Evolutionary conservation across 2,329 filamentous ascomycete genomes (phyloP).

Genomic region (Alternaria triticina): DNA sequence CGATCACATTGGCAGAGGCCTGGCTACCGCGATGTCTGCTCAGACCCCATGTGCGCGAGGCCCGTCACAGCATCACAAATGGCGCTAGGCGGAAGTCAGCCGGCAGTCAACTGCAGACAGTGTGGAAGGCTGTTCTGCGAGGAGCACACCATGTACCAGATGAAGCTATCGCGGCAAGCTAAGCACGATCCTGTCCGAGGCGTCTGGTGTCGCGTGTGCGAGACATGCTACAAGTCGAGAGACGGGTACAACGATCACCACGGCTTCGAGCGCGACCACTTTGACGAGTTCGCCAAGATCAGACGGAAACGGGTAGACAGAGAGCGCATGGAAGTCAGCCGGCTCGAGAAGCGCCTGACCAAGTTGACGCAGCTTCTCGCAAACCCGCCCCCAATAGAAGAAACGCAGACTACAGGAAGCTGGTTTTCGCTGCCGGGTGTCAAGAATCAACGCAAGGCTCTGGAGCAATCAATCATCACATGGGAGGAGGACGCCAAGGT

Average conservation of each 20-base stretch:
- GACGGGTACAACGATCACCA: constrained; percentile 93
- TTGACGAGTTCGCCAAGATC: constrained; percentile 70
- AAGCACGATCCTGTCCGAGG: constrained; percentile 88
- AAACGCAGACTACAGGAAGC: constrained; percentile 56
- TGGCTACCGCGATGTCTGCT: constrained; percentile 77
- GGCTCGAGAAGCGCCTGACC: constrained; percentile 89
- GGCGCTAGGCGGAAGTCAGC: constrained; percentile 77
- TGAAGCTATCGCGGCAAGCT: constrained; percentile 91
- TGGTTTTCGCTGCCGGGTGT: constrained; percentile 64
- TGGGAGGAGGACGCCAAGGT: constrained; percentile 94
- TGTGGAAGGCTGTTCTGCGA: constrained; percentile 96
- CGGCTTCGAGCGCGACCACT: constrained; percentile 74
- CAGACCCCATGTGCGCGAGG: constrained; percentile 80
- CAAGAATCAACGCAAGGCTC: constrained; percentile 75
- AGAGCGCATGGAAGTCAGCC: constrained; percentile 83
- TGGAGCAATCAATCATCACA: constrained; percentile 91
- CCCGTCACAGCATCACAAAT: constrained; percentile 54
- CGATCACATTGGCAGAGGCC: constrained; percentile 86
- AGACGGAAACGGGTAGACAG: constrained; percentile 81
- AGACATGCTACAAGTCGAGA: constrained; percentile 98
- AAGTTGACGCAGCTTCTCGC: constrained; percentile 86
- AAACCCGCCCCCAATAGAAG: constrained; percentile 70
- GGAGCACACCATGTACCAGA: constrained; percentile 99
- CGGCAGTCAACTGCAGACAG: constrained; percentile 89
- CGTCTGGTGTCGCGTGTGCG: constrained; percentile 92